These are phyloP conservation scores for Annulohypoxylon truncatum DNA, from an alignment of 2,329 filamentous ascomycete genomes.

Conservation along the genomic window DNA sequence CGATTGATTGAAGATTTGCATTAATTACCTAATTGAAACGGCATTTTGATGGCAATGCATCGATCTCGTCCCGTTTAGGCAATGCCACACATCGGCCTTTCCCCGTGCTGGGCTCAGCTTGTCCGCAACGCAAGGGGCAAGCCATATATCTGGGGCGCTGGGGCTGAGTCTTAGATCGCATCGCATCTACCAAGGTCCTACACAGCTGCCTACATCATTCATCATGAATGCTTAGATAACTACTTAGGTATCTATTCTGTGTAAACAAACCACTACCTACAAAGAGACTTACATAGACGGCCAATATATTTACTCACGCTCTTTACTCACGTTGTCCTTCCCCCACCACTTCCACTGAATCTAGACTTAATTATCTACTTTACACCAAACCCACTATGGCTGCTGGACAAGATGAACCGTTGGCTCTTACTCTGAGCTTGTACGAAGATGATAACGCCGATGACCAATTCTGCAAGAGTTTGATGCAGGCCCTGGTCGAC, in stretches of 20 bases:
- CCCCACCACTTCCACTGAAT: not conserved
- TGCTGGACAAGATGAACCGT: conserved; percentile 12
- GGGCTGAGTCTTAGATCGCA: not conserved
- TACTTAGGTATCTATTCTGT: no score
- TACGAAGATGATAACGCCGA: conserved; percentile 17
- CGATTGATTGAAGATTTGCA: not conserved
- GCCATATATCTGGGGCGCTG: not conserved
- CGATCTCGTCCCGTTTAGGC: not conserved
- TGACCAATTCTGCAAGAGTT: conserved; percentile 15
- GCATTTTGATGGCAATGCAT: no score
- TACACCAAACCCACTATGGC: conserved; percentile 3
- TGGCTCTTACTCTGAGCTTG: conserved; percentile 13
- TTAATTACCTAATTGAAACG: not conserved
- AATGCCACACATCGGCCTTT: not conserved
- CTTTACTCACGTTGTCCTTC: not conserved
- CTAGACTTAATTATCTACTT: not conserved
- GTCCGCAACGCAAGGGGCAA: not conserved
- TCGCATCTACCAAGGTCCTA: not conserved
- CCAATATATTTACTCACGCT: no score
- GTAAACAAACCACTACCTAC: no score
- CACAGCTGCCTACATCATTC: not conserved
- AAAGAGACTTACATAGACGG: no score
- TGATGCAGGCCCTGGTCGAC: conserved; percentile 17
- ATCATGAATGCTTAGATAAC: no score
- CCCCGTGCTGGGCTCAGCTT: not conserved